These are phyloP conservation scores for Sanghuangporus sanghuang DNA, from an alignment of 1,284 basidiomycete genomes.

Conservation along the genomic window DNA sequence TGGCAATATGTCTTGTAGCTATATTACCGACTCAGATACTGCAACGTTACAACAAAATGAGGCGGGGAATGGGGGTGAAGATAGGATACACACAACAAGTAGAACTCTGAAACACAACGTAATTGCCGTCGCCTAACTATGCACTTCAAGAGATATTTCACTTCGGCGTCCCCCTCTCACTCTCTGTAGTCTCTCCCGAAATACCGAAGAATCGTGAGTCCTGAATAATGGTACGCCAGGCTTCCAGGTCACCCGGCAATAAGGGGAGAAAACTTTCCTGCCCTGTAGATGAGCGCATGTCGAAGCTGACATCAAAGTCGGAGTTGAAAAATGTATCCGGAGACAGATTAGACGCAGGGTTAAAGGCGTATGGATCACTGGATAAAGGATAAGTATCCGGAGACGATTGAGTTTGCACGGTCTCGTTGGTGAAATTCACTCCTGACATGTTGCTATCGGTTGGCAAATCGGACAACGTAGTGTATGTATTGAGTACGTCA, in stretches of 20 bases:
- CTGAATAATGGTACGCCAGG: constrained; percentile 9
- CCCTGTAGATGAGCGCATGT: constrained; percentile 7
- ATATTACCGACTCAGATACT: background rate
- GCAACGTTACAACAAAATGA: background rate
- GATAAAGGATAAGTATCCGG: background rate
- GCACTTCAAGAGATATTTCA: background rate
- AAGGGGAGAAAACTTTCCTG: background rate
- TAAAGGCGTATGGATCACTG: background rate
- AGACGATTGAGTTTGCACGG: background rate
- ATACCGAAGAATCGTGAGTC: constrained; percentile 8
- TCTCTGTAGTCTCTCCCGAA: background rate
- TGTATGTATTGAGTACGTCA: background rate
- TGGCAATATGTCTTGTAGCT: background rate
- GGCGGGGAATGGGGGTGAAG: background rate
- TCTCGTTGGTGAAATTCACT: background rate
- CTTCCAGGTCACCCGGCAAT: constrained; percentile 9
- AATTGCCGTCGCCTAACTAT: no score
- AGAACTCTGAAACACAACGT: background rate
- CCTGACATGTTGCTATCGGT: background rate
- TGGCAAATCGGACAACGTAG: background rate
- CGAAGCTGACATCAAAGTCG: constrained; percentile 13
- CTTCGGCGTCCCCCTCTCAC: background rate
- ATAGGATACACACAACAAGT: background rate
- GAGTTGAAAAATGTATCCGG: background rate
- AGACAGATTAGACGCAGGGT: background rate